Evolutionary conservation across 192 early-diverging fungal genomes (phyloP).

Genomic region (Lobulomyces angularis): DNA sequence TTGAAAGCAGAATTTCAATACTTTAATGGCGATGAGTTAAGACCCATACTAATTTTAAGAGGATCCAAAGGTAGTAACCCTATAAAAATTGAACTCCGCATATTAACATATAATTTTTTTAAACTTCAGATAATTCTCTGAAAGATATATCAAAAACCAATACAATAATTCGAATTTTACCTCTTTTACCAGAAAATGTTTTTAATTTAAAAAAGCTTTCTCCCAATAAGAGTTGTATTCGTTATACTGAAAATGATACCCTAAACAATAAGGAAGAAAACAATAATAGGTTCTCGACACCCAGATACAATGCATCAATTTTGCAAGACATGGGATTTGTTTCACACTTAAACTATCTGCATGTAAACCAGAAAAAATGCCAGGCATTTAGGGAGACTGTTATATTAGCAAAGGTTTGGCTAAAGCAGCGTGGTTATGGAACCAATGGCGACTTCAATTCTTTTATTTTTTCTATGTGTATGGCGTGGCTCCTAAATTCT

Average conservation of each 20-base stretch:
- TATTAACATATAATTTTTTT: not conserved
- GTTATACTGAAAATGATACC: slow-evolving; percentile 29
- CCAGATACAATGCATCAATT: slow-evolving; percentile 79
- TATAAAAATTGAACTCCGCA: not conserved
- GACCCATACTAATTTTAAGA: slow-evolving; percentile 24
- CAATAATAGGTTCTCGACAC: slow-evolving; percentile 47
- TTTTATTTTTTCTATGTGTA: slow-evolving; percentile 77
- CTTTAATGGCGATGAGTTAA: slow-evolving; percentile 27
- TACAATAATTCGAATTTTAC: slow-evolving; percentile 65
- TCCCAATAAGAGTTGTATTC: slow-evolving; percentile 71
- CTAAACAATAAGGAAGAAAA: not conserved
- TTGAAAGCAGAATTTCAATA: slow-evolving; percentile 27
- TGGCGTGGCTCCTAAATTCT: slow-evolving; percentile 67
- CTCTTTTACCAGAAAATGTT: slow-evolving; percentile 48
- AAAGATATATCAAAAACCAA: slow-evolving; percentile 56
- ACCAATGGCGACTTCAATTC: no score
- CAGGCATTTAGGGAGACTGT: slow-evolving; percentile 69
- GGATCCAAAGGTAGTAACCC: slow-evolving; percentile 19
- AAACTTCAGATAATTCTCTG: slow-evolving; percentile 14
- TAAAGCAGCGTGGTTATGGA: slow-evolving; percentile 53
- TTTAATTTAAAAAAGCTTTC: slow-evolving; percentile 61
- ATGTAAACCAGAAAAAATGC: slow-evolving; percentile 57
- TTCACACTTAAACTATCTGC: slow-evolving; percentile 64
- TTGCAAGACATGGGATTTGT: slow-evolving; percentile 63
- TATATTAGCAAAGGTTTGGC: slow-evolving; percentile 73